phyloP scores from a whole-genome alignment of 148 eudicot species.

The Talinum fruticosum region DNA sequence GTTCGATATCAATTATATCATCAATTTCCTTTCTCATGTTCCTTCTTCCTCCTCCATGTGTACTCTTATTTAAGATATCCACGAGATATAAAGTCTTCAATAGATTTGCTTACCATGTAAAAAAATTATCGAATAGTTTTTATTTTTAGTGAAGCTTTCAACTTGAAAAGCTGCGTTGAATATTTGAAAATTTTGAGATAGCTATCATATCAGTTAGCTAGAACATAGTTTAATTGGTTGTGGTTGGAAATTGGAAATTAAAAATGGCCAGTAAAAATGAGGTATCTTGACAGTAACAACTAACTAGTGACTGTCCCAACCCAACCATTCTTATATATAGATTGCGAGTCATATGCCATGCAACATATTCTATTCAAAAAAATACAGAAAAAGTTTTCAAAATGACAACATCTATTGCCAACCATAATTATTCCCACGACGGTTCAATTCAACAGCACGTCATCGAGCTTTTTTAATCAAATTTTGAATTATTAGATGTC shows the following conservation, averaged over 20 bases:
- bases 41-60: no score
- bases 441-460: not conserved
- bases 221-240: not conserved
- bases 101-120: no score
- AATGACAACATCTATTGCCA: not conserved
- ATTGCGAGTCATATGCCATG: not conserved
- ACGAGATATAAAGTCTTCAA: no score
- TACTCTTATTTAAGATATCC: no score
- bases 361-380: not conserved
- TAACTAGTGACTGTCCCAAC: not conserved
- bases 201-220: not conserved
- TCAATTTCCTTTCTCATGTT: no score
- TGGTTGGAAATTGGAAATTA: not conserved
- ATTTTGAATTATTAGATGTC: not conserved
- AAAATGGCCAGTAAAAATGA: not conserved
- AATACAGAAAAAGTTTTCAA: not conserved
- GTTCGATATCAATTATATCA: no score
- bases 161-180: no score
- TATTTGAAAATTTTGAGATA: no score
- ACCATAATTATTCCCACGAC: not conserved
- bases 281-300: not conserved
- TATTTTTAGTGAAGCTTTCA: no score
- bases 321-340: not conserved
- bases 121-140: no score
- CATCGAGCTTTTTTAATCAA: not conserved